Evolutionary conservation across 768 basidiomycete species (phyloP).

Genomic region (Amanita molliuscula): DNA sequence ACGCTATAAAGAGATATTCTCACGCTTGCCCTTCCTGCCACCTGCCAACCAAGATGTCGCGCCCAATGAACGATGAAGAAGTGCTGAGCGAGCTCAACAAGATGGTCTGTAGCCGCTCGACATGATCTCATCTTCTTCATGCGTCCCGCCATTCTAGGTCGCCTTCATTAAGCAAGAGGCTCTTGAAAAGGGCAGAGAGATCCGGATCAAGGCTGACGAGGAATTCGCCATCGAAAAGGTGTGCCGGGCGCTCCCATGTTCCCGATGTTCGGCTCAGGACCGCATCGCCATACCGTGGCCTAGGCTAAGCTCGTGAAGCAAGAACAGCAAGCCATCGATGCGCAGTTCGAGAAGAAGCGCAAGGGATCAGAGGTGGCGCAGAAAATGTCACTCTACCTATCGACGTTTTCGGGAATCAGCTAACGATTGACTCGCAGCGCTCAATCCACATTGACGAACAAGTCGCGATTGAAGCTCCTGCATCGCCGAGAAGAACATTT

Average conservation of each 20-base stretch:
- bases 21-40: not conserved
- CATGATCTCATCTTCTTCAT: not conserved
- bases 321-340: constrained; percentile 91
- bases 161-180: constrained; percentile 99
- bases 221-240: constrained; percentile 99
- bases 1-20: not conserved
- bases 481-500: constrained; percentile 88
- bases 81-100: constrained; percentile 97
- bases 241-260: not conserved
- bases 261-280: not conserved
- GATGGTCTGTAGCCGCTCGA: constrained; percentile 52
- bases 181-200: constrained; percentile 93
- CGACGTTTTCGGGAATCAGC: not conserved
- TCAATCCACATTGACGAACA: constrained; percentile 94
- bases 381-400: constrained; percentile 68
- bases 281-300: not conserved
- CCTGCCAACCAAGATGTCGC: constrained; percentile 36
- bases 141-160: constrained; percentile 39
- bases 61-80: constrained; percentile 89
- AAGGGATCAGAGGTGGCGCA: constrained; percentile 90
- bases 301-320: constrained; percentile 97
- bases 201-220: constrained; percentile 95
- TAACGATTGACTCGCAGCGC: constrained; percentile 40
- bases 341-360: constrained; percentile 89
- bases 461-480: constrained; percentile 82